Evolutionary conservation across 163 green algal species (phyloP).

Genomic region (Scenedesmus sp.): DNA sequence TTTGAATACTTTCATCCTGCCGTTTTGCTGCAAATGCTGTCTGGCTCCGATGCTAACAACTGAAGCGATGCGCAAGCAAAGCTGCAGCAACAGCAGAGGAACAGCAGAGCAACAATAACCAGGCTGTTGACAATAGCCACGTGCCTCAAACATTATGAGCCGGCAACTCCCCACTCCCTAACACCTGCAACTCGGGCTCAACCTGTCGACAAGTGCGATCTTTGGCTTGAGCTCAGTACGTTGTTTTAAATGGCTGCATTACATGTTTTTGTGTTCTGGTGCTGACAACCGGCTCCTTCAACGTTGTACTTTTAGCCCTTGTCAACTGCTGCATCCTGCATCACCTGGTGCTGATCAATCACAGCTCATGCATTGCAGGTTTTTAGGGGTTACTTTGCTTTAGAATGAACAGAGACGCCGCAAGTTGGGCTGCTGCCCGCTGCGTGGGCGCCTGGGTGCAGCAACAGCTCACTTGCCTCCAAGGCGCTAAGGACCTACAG

Average conservation of each 20-base stretch:
- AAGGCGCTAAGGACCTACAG: neutral
- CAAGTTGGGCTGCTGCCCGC: constrained; percentile 36
- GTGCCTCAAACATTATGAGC: neutral
- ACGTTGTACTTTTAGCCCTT: neutral
- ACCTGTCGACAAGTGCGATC: neutral
- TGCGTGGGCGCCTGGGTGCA: neutral
- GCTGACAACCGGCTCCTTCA: neutral
- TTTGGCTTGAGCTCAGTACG: neutral
- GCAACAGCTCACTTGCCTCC: neutral
- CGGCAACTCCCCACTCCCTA: neutral
- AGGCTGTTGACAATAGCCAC: too few relatives aligned
- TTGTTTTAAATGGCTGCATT: neutral
- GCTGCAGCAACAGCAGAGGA: neutral
- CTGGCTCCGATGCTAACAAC: neutral
- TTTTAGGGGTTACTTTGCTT: neutral
- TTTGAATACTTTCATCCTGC: neutral
- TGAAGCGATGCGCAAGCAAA: neutral
- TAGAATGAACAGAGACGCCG: neutral
- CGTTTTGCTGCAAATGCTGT: neutral
- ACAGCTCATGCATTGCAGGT: neutral
- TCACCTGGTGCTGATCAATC: neutral
- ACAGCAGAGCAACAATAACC: neutral
- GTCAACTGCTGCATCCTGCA: neutral
- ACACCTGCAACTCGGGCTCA: neutral
- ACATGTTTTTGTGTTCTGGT: neutral